Conservation (phyloP, 192 early-diverging fungal species). For the Rhizophlyctis rosea region DNA sequence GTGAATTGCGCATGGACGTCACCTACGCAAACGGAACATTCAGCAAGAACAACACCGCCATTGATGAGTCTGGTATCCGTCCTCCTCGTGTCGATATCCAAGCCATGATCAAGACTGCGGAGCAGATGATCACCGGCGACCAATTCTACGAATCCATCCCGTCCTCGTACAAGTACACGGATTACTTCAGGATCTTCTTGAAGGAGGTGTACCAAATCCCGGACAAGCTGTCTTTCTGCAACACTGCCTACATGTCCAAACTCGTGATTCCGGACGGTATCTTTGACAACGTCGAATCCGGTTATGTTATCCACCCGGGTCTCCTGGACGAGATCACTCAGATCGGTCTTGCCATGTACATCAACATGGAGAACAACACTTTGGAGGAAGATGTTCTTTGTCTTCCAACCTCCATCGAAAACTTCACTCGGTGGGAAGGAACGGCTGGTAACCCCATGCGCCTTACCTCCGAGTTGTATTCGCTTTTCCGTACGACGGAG, state of each 20-base stretch:
- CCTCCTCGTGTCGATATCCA: neutral
- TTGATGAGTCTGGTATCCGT: neutral
- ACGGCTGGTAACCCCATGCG: neutral
- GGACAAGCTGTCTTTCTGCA: slow-evolving; percentile 4
- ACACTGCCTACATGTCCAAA: neutral
- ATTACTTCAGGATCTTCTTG: neutral
- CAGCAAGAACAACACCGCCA: slow-evolving; percentile 2
- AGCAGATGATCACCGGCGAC: neutral
- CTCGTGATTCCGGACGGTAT: neutral
- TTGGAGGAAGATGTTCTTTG: neutral
- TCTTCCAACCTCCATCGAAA: neutral
- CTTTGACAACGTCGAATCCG: neutral
- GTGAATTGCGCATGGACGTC: slow-evolving; percentile 9
- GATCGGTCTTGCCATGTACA: slow-evolving; percentile 8
- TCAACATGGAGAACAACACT: slow-evolving; percentile 2
- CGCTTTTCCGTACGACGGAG: neutral
- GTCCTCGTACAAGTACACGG: slow-evolving; percentile 5
- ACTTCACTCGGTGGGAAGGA: too few relatives aligned
- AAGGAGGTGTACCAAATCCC: slow-evolving; percentile 6
- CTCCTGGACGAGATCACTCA: slow-evolving; percentile 6
- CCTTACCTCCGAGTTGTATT: neutral
- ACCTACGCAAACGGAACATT: slow-evolving; percentile 9
- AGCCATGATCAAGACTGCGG: neutral
- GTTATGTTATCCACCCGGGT: slow-evolving; percentile 6
- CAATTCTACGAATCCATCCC: slow-evolving; percentile 11